A percentile compares a stretch with the other conserved stretches of the same genome.
Conservation (phyloP, 2,329 filamentous ascomycete genomes). For the Metarhizium anisopliae region DNA sequence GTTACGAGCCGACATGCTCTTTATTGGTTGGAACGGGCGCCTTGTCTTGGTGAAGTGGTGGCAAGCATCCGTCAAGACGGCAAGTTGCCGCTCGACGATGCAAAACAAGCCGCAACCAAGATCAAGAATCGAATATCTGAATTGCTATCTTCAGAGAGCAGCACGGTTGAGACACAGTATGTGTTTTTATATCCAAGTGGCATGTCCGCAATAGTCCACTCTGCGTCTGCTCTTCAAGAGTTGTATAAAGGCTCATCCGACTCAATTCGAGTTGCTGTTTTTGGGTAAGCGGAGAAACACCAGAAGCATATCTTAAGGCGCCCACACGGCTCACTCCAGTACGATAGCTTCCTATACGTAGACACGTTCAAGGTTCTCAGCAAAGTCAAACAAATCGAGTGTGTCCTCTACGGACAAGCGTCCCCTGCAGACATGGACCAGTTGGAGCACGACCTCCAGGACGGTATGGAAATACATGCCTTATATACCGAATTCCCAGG, state of each 20-base stretch:
- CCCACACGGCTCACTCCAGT: neutral
- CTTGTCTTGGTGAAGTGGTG: conserved; percentile 6
- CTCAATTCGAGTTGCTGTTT: conserved; percentile 14
- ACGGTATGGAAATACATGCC: conserved; percentile 30
- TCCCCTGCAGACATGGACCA: conserved; percentile 29
- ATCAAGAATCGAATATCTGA: conserved; percentile 12
- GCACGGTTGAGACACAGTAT: conserved; percentile 18
- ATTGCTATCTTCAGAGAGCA: conserved; percentile 11
- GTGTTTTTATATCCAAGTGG: conserved; percentile 41
- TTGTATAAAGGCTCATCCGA: neutral
- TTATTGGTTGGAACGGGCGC: conserved; percentile 15
- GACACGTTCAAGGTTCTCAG: conserved; percentile 21
- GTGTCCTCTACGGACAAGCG: conserved; percentile 35
- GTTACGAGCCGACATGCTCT: conserved; percentile 19
- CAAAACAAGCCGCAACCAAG: conserved; percentile 3
- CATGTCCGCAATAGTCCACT: conserved; percentile 38
- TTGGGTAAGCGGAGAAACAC: conserved; percentile 14
- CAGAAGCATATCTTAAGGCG: neutral
- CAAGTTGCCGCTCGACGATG: conserved; percentile 4
- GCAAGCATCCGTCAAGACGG: neutral
- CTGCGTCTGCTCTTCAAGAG: conserved; percentile 9
- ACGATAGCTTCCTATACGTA: conserved; percentile 18
- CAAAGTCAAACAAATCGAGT: conserved; percentile 17
- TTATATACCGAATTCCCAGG: conserved; percentile 36
- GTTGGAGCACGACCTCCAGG: conserved; percentile 27